Evolutionary conservation across 176 grass and related monocot species (phyloP), one percentile per base, ranked within the genome.

Genomic region (Pontederia crassipes): DNA sequence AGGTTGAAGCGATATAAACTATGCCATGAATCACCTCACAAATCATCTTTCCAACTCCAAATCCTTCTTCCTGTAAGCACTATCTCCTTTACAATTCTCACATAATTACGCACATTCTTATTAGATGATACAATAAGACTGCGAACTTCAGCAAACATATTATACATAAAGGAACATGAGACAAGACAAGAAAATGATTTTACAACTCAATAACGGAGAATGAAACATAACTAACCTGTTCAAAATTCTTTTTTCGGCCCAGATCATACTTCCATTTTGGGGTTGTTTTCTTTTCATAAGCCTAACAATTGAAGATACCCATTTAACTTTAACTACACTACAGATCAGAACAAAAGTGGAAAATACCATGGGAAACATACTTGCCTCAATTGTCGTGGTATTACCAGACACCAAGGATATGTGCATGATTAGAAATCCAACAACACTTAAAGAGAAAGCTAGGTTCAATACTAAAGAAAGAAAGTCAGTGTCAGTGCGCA

Each of bases 391-490:
- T 8, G 89, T 95, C 72, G 86, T 89, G 48, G 86, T 89, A 76
- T 89, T 89, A 71, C 67, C 81, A 75, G 82, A 80, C 79, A 95
- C 85, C 71, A 95, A 75, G 14, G 89, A 95, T 57, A 95, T 75
- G 66, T 95, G 89, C 89, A 95, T 95, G 72, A 95, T 85, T 74
- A 95, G 83, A 82, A 95, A 95, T 48, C 90, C 90, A 51, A 95
- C 64, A 76, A 90, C 81, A 58, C 89, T 95, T 64, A 95, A 88
- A 24, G 89, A 51, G 75, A 95, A 95, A 12, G 89, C 85, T 27
- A 95, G 72, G 77, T 95, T 95, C 76, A 95, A 80, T 62, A 95
- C 89, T 95, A 80, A 57, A 82, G 62, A 15, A 74, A 8, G 40
- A 77, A 77, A 29, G 60, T 29, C 28, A 48, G 56, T 72, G 9